Conservation (phyloP, 1,284 basidiomycete genomes). For the Farysia itapuensis region DNA sequence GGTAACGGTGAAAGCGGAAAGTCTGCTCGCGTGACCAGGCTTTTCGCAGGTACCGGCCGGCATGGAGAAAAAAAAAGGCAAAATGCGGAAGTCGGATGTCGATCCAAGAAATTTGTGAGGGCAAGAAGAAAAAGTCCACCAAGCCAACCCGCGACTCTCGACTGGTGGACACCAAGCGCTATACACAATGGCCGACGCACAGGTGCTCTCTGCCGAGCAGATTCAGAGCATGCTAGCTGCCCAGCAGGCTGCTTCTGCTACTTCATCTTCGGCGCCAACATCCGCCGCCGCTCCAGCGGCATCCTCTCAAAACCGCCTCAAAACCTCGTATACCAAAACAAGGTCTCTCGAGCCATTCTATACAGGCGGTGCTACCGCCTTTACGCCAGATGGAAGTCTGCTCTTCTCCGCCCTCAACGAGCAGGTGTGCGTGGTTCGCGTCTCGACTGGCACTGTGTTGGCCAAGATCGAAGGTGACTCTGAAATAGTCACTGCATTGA, state of each 20-base stretch:
- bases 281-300: not conserved
- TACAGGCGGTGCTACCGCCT: slow-evolving; percentile 66
- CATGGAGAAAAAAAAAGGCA: too few species aligned
- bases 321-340: slow-evolving; percentile 35
- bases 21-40: too few species aligned
- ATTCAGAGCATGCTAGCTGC: slow-evolving; percentile 20
- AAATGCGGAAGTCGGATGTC: too few species aligned
- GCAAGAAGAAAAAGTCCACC: too few species aligned
- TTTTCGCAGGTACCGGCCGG: too few species aligned
- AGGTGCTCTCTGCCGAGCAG: slow-evolving; percentile 28
- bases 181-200: slow-evolving; percentile 33
- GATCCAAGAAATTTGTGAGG: too few species aligned
- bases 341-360: slow-evolving; percentile 52
- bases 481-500: slow-evolving; percentile 64
- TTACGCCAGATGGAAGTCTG: slow-evolving; percentile 75
- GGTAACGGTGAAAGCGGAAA: too few species aligned
- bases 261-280: slow-evolving; percentile 2
- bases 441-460: slow-evolving; percentile 73
- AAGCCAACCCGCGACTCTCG: too few species aligned
- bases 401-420: slow-evolving; percentile 85
- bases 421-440: slow-evolving; percentile 79
- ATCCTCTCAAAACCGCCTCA: slow-evolving; percentile 12
- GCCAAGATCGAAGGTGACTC: slow-evolving; percentile 57
- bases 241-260: slow-evolving; percentile 13
- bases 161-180: too few species aligned